These are phyloP conservation scores for Spathaspora girioi DNA, from an alignment of 805 yeast genomes.

Conservation along the genomic window DNA sequence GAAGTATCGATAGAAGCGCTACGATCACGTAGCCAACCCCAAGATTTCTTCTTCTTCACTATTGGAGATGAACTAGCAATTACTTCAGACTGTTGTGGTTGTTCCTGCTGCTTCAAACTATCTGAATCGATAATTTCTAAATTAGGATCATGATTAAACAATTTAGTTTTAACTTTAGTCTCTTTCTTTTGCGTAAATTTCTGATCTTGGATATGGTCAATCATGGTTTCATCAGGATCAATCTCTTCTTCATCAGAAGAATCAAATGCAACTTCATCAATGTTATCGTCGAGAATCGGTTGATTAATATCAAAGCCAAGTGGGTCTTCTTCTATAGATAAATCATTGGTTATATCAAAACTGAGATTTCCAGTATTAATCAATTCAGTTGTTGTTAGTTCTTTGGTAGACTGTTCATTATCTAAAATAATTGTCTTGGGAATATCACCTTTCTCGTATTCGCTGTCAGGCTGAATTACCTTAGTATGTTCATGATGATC, in stretches of 20 bases:
- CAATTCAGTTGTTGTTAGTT: background rate
- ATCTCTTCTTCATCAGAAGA: background rate
- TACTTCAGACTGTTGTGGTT: background rate
- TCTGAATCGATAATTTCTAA: constrained; percentile 9
- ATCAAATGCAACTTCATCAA: background rate
- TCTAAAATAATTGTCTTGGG: too few species aligned
- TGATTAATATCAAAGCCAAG: background rate
- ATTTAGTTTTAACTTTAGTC: constrained; percentile 5
- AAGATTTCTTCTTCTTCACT: constrained; percentile 34
- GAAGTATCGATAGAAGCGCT: constrained; percentile 25
- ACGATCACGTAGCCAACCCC: constrained; percentile 38
- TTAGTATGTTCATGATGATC: background rate
- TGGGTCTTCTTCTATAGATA: background rate
- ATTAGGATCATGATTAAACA: constrained; percentile 6
- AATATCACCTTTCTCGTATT: too few species aligned
- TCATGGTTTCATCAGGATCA: constrained; percentile 1
- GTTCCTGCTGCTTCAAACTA: constrained; percentile 1
- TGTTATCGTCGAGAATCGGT: background rate
- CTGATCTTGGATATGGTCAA: background rate
- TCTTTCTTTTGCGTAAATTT: constrained; percentile 3
- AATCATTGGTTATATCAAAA: background rate
- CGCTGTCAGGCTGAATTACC: too few species aligned
- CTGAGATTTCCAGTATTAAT: background rate
- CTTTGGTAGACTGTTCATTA: background rate
- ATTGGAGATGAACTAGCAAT: background rate